A percentile compares a stretch with the other conserved stretches of the same genome.
Conservation (phyloP, 768 basidiomycete genomes). For the Candolleomyces efflorescens region DNA sequence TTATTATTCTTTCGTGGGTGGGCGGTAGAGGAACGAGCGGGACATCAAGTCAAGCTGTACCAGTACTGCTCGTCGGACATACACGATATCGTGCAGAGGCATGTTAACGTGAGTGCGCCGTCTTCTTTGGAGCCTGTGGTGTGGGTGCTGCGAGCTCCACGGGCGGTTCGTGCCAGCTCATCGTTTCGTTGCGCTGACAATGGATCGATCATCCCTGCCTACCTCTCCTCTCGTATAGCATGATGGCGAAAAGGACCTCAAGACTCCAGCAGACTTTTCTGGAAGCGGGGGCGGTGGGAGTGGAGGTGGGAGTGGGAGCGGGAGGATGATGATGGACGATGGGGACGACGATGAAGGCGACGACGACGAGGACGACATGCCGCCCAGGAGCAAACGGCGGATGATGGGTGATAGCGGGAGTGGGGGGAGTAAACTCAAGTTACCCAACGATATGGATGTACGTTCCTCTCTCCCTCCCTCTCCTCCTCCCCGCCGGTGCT, state of each 20-base stretch:
- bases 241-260: slow-evolving; percentile 47
- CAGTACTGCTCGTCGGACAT: slow-evolving; percentile 76
- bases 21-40: slow-evolving; percentile 63
- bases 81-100: slow-evolving; percentile 65
- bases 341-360: slow-evolving; percentile 36
- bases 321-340: slow-evolving; percentile 36
- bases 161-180: background rate
- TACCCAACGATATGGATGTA: slow-evolving; percentile 16
- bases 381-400: slow-evolving; percentile 20
- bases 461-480: slow-evolving; percentile 10
- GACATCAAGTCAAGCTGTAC: slow-evolving; percentile 78
- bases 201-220: slow-evolving; percentile 10
- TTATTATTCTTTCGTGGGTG: slow-evolving; percentile 10
- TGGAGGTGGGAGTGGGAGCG: slow-evolving; percentile 28
- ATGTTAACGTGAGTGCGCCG: slow-evolving; percentile 47
- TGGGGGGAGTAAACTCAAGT: slow-evolving; percentile 31
- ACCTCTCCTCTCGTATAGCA: slow-evolving; percentile 30
- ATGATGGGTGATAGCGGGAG: slow-evolving; percentile 11
- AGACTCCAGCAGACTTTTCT: slow-evolving; percentile 43
- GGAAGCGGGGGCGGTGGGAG: slow-evolving; percentile 18
- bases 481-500: background rate
- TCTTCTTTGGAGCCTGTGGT: slow-evolving; percentile 4
- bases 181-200: slow-evolving; percentile 4
- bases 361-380: slow-evolving; percentile 9
- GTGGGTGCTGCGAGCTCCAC: background rate